Evolutionary conservation across 306 rosid species (phyloP), one percentile per base, ranked within the genome.

Genomic region (Inga oerstediana): DNA sequence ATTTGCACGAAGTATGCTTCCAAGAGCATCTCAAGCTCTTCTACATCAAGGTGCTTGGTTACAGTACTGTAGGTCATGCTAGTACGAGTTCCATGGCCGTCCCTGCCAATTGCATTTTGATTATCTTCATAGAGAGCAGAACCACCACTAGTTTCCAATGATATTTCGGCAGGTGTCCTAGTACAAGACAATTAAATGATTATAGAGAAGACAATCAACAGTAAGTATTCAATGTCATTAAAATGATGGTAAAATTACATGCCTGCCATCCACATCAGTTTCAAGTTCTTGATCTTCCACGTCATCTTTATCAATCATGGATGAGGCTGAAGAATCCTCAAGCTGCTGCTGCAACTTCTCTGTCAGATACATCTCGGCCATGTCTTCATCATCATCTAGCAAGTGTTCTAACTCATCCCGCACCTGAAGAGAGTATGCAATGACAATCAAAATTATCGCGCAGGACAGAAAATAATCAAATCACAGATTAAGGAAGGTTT

Each of bases 351-450:
- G 95, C 73, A 94, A 51, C 92, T 97, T 94, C 3, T 97, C 95
- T 0, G 99, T 90, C 72, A 97, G 89, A 85, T 94, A 94, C 99
- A 96, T 94, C 87, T 96, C 99, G 30, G 99, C 99, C 99, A 96
- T 96, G 79, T 96, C 99, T 4, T 94, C 99, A 45, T 96, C 98
- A 41, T 96, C 99, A 80, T 94, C 98, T 1, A 96, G 88, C 88
- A 96, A 91, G 86, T 96, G 99, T 72, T 96, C 99, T 43, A 96
- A 88, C 85, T 96, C 99, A 74, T 96, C 98, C 82, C 99, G 91
- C 70, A 93, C 93, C 98, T 91, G 64, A 35, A 80, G 35, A 83
- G 61, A 80, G 56, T 22, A 11, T 70, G 71, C 61, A 67, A 54
- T 46, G 39, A 62, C 54, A 70, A 70, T 71, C 41, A 83, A 32